Evolutionary conservation across 345 rosid genomes (phyloP), one percentile per base, ranked within the genome.

Genomic region (Citrus medica): DNA sequence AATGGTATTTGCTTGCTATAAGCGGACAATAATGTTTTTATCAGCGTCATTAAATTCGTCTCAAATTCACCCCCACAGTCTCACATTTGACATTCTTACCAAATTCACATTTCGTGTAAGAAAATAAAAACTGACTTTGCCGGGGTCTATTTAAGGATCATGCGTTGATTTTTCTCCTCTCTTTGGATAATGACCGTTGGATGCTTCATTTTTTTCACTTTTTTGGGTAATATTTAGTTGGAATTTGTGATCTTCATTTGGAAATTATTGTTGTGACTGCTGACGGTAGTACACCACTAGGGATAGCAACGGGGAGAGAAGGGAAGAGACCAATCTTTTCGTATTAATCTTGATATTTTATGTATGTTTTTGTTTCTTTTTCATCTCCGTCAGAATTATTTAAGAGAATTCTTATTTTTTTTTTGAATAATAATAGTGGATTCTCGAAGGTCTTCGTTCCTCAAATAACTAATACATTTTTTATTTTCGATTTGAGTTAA

Each of bases 221-320:
- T 53, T 66, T 33, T 8, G 60, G 48, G 74, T 65, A 76, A 75
- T 25, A 24, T n/a, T 13, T 37, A 35, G 40, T 60, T 69, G 19
- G 67, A 62, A 13, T 38, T 62, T 59, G 37, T 38, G 16, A 22
- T n/a, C 63, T 70, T 6, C 56, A 66, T 19, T 48, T 9, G 85
- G 86, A 78, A 71, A 82, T 76, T 58, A 78, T 75, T 75, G 4
- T 74, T 22, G 58, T 42, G 58, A 67, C 28, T 21, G 69, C 53
- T 73, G 74, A 67, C 83, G 79, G 74, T 80, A 80, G 78, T 28
- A 13, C 42, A 19, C 37, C 51, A 68, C 46, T n/a, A n/a, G n/a
- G n/a, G n/a, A n/a, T n/a, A n/a, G n/a, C n/a, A n/a, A n/a, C n/a
- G n/a, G n/a, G n/a, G n/a, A n/a, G n/a, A n/a, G n/a, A n/a, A n/a